phyloP scores from a whole-genome alignment of 345 rosid genomes.

The Orychophragmus violaceus region DNA sequence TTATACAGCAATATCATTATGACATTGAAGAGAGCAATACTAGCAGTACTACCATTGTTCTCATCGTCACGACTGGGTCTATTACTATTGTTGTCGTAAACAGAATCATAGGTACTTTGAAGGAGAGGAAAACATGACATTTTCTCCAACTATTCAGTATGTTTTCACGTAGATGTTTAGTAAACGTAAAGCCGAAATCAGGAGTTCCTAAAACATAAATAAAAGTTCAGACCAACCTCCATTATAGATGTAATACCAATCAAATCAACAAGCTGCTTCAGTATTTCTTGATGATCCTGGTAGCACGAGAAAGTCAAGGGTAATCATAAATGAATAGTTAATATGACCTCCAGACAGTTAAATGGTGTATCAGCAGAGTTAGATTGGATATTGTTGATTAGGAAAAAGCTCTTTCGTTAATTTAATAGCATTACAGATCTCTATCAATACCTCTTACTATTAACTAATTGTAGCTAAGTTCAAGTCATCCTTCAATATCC shows the following conservation, averaged over 20 bases:
- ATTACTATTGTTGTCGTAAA: neutral
- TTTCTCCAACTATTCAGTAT: neutral
- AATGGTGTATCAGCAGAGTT: neutral
- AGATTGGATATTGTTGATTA: conserved; percentile 1
- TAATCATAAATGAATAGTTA: neutral
- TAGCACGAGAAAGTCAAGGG: conserved; percentile 24
- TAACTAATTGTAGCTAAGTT: neutral
- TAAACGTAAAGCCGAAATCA: neutral
- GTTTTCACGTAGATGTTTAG: neutral
- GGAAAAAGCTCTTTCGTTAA: conserved; percentile 3
- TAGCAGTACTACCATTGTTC: neutral
- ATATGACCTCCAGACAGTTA: conserved; percentile 3
- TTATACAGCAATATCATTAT: neutral
- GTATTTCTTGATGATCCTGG: conserved; percentile 75
- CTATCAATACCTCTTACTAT: neutral
- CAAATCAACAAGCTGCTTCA: conserved; percentile 68
- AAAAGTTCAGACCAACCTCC: conserved; percentile 61
- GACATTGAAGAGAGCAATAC: neutral
- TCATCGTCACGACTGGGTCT: neutral
- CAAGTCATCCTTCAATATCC: neutral
- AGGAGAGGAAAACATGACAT: neutral
- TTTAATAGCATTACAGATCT: neutral
- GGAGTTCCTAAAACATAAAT: neutral
- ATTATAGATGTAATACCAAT: conserved; percentile 89
- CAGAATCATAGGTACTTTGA: conserved; percentile 8